A percentile compares a stretch with the other conserved stretches of the same genome.
Conservation (phyloP, 2,329 filamentous ascomycete genomes). For the Penicillium sp. region DNA sequence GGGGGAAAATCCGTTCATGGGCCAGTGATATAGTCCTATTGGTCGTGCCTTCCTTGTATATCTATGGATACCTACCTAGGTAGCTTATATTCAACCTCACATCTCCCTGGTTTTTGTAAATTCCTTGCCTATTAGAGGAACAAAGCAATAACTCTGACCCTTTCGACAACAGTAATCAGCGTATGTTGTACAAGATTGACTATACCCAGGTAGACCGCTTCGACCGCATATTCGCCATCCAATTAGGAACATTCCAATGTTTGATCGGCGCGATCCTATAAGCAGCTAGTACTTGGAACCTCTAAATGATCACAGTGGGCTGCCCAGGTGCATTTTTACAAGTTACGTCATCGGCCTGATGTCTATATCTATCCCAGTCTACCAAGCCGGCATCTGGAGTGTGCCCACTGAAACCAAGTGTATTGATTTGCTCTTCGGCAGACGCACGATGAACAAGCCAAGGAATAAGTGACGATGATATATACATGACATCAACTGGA, state of each 20-base stretch:
- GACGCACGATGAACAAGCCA: conserved; percentile 47
- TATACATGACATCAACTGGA: conserved; percentile 6
- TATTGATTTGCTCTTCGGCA: conserved; percentile 58
- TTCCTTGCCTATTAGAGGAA: neutral
- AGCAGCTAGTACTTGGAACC: conserved; percentile 53
- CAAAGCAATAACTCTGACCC: neutral
- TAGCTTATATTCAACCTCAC: neutral
- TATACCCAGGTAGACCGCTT: conserved; percentile 53
- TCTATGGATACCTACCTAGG: neutral
- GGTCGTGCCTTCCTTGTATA: neutral
- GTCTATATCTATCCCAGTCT: conserved; percentile 56
- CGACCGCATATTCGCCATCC: conserved; percentile 59
- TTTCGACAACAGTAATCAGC: conserved; percentile 46
- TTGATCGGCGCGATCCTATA: conserved; percentile 59
- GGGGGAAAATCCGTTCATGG: no score
- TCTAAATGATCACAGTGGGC: conserved; percentile 58
- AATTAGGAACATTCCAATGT: conserved; percentile 59
- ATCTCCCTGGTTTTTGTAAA: neutral
- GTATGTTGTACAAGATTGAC: conserved; percentile 54
- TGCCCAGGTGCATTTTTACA: conserved; percentile 44
- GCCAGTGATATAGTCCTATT: neutral
- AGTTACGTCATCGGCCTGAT: conserved; percentile 50
- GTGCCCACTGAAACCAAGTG: conserved; percentile 60
- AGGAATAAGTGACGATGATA: conserved; percentile 33
- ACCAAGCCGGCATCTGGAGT: conserved; percentile 55